These are phyloP conservation scores for Sporothrix phasma DNA, from an alignment of 2,329 filamentous ascomycete genomes.

Conservation along the genomic window DNA sequence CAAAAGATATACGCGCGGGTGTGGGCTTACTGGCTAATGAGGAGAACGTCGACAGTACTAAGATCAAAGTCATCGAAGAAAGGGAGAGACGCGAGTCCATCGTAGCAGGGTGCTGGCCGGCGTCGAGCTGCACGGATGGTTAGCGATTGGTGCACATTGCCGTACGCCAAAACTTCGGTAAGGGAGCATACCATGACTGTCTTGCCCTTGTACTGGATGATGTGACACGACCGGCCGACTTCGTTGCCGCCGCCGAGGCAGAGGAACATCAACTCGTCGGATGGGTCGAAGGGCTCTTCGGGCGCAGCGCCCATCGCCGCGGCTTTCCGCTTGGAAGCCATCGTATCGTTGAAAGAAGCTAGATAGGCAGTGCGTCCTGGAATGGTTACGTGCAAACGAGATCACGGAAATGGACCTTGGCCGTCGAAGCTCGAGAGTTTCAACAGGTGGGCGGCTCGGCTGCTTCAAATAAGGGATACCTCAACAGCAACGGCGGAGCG, in stretches of 20 bases:
- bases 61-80: slow-evolving; percentile 99
- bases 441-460: background rate
- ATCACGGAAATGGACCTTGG: background rate
- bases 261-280: slow-evolving; percentile 89
- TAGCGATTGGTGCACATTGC: background rate
- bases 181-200: slow-evolving; percentile 78
- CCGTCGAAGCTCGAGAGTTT: background rate
- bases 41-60: slow-evolving; percentile 89
- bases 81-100: slow-evolving; percentile 83
- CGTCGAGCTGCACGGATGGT: slow-evolving; percentile 63
- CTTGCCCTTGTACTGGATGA: slow-evolving; percentile 98
- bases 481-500: background rate
- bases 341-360: slow-evolving; percentile 31
- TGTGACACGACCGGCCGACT: slow-evolving; percentile 93
- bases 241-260: slow-evolving; percentile 94
- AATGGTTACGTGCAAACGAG: background rate
- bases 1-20: background rate
- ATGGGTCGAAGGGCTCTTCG: slow-evolving; percentile 83
- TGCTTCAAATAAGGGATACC: background rate
- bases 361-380: background rate
- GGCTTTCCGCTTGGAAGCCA: slow-evolving; percentile 92
- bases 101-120: slow-evolving; percentile 95
- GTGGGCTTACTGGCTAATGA: slow-evolving; percentile 93
- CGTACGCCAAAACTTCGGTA: background rate
- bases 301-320: slow-evolving; percentile 59